These are phyloP conservation scores for Leccinum broughii DNA, from an alignment of 768 basidiomycete species.

Conservation along the genomic window DNA sequence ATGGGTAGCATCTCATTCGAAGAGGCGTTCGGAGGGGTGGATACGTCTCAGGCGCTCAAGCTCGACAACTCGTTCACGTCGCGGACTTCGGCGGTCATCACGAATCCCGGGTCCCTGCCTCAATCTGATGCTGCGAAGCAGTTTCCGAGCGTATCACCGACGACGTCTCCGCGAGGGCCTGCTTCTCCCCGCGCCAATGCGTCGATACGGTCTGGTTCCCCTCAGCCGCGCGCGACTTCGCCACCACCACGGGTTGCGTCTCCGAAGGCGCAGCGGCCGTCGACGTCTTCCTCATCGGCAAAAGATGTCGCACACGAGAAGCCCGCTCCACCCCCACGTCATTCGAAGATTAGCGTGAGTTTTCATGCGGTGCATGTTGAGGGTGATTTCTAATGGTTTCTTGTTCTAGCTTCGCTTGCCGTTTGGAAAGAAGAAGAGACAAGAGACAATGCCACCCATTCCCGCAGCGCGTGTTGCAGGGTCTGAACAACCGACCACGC, in stretches of 20 bases:
- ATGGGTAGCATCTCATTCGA: conserved; percentile 44
- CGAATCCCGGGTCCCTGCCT: conserved; percentile 22
- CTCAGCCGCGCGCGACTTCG: conserved; percentile 44
- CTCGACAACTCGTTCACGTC: conserved; percentile 42
- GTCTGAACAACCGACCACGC: conserved; percentile 48
- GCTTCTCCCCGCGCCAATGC: conserved; percentile 30
- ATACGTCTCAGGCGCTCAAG: conserved; percentile 39
- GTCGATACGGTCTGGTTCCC: conserved; percentile 39
- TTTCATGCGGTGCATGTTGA: conserved; percentile 1
- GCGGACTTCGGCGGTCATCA: conserved; percentile 34
- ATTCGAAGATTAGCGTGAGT: conserved; percentile 79
- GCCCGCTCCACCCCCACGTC: conserved; percentile 52
- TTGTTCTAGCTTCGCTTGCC: conserved; percentile 63
- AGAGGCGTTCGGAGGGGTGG: conserved; percentile 55
- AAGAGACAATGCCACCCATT: conserved; percentile 49
- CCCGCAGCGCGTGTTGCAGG: conserved; percentile 41
- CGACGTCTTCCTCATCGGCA: conserved; percentile 55
- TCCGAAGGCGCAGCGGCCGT: conserved; percentile 55
- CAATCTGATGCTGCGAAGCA: conserved; percentile 27
- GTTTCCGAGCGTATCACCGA: conserved; percentile 41
- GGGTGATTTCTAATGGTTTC: conserved; percentile 8
- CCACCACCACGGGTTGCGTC: conserved; percentile 52
- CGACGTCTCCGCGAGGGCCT: conserved; percentile 40
- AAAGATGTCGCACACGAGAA: conserved; percentile 57
- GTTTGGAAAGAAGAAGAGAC: conserved; percentile 75